Percentiles rank a stretch among this genome's conserved stretches.
Evolutionary conservation across 1,139 yeast genomes (phyloP).

Genomic region (Nakaseomyces bracarensis): DNA sequence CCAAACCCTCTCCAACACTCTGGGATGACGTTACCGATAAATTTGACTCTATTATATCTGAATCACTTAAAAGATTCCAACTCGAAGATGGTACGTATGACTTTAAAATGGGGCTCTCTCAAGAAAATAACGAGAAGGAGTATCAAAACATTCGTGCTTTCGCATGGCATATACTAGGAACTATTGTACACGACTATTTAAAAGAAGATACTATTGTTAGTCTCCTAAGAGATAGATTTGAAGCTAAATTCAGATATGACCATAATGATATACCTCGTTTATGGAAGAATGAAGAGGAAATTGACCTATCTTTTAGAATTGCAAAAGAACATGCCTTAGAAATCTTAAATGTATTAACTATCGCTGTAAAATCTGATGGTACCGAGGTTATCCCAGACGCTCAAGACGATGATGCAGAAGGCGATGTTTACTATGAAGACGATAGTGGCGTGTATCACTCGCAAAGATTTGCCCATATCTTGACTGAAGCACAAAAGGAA

Average conservation of each 20-base stretch:
- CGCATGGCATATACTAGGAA: conserved; percentile 61
- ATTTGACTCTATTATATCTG: conserved; percentile 39
- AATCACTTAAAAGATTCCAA: conserved; percentile 29
- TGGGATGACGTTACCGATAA: conserved; percentile 32
- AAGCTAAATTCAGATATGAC: conserved; percentile 75
- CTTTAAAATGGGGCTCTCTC: conserved; percentile 55
- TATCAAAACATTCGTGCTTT: conserved; percentile 40
- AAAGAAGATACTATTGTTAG: conserved; percentile 50
- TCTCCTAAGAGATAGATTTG: conserved; percentile 64
- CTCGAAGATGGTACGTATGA: conserved; percentile 36
- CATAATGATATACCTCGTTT: conserved; percentile 72
- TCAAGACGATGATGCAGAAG: conserved; percentile 36
- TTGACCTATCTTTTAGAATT: conserved; percentile 53
- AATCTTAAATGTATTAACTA: conserved; percentile 51
- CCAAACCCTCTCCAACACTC: conserved; percentile 24
- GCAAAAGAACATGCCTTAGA: conserved; percentile 53
- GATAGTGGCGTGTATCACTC: conserved; percentile 31
- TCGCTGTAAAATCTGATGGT: conserved; percentile 48
- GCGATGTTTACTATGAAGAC: conserved; percentile 37
- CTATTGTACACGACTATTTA: conserved; percentile 49
- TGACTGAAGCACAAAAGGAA: conserved; percentile 50
- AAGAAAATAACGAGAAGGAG: conserved; percentile 38
- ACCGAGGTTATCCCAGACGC: conserved; percentile 50
- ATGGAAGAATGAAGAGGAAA: conserved; percentile 68
- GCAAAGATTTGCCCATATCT: conserved; percentile 46